Conservation (phyloP, 139 green algal genomes). For the Coelastrella sp. region DNA sequence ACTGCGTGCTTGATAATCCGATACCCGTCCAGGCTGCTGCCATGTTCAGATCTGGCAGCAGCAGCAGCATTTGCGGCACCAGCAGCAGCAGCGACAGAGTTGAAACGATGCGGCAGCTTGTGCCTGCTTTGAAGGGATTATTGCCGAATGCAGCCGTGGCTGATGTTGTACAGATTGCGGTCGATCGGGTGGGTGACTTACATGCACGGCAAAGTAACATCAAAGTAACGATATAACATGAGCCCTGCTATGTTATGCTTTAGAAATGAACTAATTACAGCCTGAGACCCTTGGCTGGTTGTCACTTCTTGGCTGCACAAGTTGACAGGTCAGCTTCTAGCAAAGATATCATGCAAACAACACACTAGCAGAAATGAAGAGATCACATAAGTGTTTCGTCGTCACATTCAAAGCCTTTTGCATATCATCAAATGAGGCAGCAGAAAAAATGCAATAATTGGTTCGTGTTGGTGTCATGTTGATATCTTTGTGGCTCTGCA, state of each 20-base stretch:
- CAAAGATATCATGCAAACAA: no score
- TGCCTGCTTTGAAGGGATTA: background rate
- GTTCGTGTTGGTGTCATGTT: background rate
- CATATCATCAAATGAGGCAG: no score
- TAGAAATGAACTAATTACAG: no score
- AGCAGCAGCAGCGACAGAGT: background rate
- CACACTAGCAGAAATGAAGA: no score
- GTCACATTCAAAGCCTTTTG: no score
- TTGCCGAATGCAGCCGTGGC: background rate
- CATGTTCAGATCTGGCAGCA: background rate
- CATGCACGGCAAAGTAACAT: background rate
- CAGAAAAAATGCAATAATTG: no score
- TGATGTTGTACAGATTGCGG: background rate
- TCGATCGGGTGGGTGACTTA: background rate
- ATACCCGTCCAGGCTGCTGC: background rate
- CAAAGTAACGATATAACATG: background rate
- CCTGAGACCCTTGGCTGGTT: no score
- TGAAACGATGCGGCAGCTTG: background rate
- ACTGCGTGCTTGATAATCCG: background rate
- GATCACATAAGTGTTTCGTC: no score
- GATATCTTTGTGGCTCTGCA: background rate
- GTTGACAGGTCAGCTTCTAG: no score
- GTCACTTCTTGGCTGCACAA: no score
- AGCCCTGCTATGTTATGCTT: no score
- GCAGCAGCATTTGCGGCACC: no score